These are phyloP conservation scores for Cercospora beticola DNA, from an alignment of 2,329 filamentous ascomycete species.

Conservation along the genomic window DNA sequence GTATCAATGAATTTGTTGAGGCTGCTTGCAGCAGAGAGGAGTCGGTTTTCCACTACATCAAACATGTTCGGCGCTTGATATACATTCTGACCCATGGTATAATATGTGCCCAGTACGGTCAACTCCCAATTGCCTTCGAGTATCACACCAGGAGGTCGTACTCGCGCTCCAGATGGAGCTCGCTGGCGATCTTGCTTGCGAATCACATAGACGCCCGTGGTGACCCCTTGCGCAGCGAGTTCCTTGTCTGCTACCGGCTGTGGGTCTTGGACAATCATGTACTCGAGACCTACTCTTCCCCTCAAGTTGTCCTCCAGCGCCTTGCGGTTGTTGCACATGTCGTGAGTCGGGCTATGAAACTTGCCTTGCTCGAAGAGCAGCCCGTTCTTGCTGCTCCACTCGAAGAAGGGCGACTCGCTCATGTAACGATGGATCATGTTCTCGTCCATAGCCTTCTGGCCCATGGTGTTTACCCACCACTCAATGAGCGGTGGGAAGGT, in stretches of 20 bases:
- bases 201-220: constrained; percentile 58
- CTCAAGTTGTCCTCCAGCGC: constrained; percentile 57
- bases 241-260: constrained; percentile 48
- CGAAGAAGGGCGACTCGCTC: constrained; percentile 63
- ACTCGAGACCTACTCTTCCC: constrained; percentile 59
- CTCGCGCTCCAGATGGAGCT: constrained; percentile 38
- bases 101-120: constrained; percentile 58
- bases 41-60: constrained; percentile 53
- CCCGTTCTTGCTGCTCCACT: constrained; percentile 60
- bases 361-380: constrained; percentile 54
- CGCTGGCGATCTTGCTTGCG: constrained; percentile 57
- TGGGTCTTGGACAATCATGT: constrained; percentile 59
- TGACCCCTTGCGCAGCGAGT: constrained; percentile 31
- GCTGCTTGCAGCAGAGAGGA: constrained; percentile 58
- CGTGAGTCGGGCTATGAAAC: constrained; percentile 50
- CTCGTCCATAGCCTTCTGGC: constrained; percentile 40
- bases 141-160: constrained; percentile 39
- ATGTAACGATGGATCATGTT: constrained; percentile 60
- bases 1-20: constrained; percentile 57
- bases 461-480: constrained; percentile 31
- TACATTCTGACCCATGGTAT: constrained; percentile 59
- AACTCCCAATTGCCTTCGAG: constrained; percentile 51
- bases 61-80: constrained; percentile 62
- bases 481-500: constrained; percentile 27
- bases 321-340: constrained; percentile 55